Evolutionary conservation across 192 early-diverging fungal genomes (phyloP), one percentile per base, ranked within the genome.

Genomic region (Bifiguratus adelaidae): DNA sequence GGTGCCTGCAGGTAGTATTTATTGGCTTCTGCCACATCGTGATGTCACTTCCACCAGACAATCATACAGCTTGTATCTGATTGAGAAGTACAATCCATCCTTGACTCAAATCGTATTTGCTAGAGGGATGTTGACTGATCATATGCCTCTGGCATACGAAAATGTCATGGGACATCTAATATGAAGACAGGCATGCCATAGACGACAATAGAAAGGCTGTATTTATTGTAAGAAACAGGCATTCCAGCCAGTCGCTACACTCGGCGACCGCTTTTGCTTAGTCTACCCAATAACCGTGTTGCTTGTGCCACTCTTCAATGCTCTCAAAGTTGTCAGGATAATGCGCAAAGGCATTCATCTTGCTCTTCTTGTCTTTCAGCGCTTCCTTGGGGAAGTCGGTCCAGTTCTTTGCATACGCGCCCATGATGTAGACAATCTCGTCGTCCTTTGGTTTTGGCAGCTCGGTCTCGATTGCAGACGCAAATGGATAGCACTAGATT

Each of bases 231-330:
- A n/a, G n/a, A n/a, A n/a, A n/a, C n/a, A n/a, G n/a, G n/a, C n/a
- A n/a, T n/a, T n/a, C n/a, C n/a, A n/a, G n/a, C n/a, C n/a, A n/a
- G n/a, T n/a, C n/a, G n/a, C n/a, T n/a, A n/a, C n/a, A n/a, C n/a
- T n/a, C n/a, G n/a, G n/a, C n/a, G n/a, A n/a, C 40, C 18, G 3
- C 8, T 41, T 18, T 9, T 20, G 4, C 29, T 55, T 29, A 33
- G 29, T 64, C 55, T 21, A 48, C 43, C 37, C 50, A 58, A 36
- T 60, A 26, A 3, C 51, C 54, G 27, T 71, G 47, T 9, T 63
- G 36, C 38, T 70, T 67, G 53, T 81, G 79, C 79, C 79, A 81
- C 18, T 72, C 48, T 36, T 72, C 67, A 3, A 81, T 44, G 33
- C 76, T 74, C n/a, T n/a, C n/a, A n/a, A n/a, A n/a, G 29, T 42